A percentile compares a stretch with the other conserved stretches of the same genome.
Conservation (phyloP, 176 grass and related monocot genomes). For the Carex cristatella region DNA sequence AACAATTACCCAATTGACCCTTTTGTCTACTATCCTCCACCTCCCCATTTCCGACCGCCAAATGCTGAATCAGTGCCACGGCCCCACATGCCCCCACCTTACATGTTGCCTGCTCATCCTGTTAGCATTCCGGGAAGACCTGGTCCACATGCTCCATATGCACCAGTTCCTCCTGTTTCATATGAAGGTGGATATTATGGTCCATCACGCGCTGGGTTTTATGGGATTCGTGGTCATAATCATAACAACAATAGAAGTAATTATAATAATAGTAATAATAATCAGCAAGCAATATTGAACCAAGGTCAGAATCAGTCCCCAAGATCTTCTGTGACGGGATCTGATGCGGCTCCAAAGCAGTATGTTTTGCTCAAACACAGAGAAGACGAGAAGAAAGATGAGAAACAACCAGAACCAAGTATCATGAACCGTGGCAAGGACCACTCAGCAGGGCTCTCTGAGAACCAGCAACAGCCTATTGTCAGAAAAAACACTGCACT, state of each 20-base stretch:
- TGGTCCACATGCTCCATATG: conserved; percentile 50
- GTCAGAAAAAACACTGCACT: conserved; percentile 65
- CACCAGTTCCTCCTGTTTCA: conserved; percentile 17
- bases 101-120: conserved; percentile 56
- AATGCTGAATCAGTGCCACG: conserved; percentile 56
- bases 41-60: conserved; percentile 52
- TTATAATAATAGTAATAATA: conserved; percentile 10
- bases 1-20: conserved; percentile 55
- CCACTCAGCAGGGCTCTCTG: background rate
- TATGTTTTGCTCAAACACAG: conserved; percentile 70
- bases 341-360: conserved; percentile 46
- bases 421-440: background rate
- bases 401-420: conserved; percentile 21
- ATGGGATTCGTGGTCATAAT: conserved; percentile 20
- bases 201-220: conserved; percentile 42
- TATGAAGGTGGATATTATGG: conserved; percentile 70
- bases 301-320: conserved; percentile 40
- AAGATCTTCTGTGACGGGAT: conserved; percentile 29
- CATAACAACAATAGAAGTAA: conserved; percentile 22
- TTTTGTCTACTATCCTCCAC: conserved; percentile 60
- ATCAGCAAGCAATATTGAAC: conserved; percentile 46
- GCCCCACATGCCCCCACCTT: conserved; percentile 39
- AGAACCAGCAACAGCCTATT: conserved; percentile 38
- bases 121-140: conserved; percentile 49
- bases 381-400: conserved; percentile 45